Base-by-base conservation (phyloP, 352 stramenopile genomes). In the Stramenopiles sp. region DNA sequence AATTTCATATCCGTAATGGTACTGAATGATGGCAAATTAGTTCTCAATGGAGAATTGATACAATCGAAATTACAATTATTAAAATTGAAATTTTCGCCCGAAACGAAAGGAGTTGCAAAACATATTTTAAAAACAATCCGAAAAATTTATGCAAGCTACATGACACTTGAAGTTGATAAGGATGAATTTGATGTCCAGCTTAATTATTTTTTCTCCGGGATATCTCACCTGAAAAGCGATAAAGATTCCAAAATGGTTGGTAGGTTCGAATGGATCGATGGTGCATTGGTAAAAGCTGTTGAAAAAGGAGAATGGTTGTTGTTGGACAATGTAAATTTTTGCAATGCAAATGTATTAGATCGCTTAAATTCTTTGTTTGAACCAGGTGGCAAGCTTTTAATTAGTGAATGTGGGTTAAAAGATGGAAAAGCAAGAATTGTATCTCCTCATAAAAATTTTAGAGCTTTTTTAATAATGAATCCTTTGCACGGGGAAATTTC, bases 261-360 rank as follows among this genome's bases (percentile, higher is more conserved):
- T 63, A 90, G 87, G 63, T 99, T 99, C 81, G 90, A 97, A 76
- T 99, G 96, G 97, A 90, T 98, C 20, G 96, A 99, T 85, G 97
- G 97, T 1, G 91, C 94, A 38, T 85, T 99, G 27, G 94, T 99
- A 7, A 85, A 97, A 81, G 97, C 97, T 0, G 96, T 99, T 88
- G 89, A 97, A 74, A 88, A 92, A 32, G 97, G 97, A n/a, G 90
- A 98, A 73, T 99, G 97, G 97, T 85, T 99, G 1, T 83, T 99
- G 63, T 85, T 99, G 13, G 95, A 99, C 83, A 98, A 99, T 82
- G 96, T 97, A 23, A 99, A 99, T 84, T 96, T 98, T 79, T 99
- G 96, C 86, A 95, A 93, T 81, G 95, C 96, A 0, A 98, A 94
- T 32, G 96, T 99, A 23, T 87, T 99, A 30, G 97, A 99, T 89